phyloP scores from a whole-genome alignment of 495 filamentous ascomycete species.

The Aspergillus sparsus region DNA sequence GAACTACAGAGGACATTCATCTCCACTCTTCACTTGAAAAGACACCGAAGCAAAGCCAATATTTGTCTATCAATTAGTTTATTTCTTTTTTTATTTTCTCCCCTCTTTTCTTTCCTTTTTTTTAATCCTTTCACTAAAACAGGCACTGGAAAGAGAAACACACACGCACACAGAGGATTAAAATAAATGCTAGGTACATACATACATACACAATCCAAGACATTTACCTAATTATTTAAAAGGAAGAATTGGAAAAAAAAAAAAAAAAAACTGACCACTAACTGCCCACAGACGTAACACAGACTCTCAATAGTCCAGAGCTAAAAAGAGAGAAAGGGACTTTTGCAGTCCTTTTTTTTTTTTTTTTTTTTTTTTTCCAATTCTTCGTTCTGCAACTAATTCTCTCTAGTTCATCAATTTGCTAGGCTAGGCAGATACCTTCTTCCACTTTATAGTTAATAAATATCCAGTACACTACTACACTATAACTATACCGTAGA shows the following conservation, averaged over 20 bases:
- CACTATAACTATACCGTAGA: neutral
- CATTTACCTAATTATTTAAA: too few species aligned
- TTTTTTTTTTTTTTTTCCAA: neutral
- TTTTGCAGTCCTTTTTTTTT: neutral
- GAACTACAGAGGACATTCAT: too few species aligned
- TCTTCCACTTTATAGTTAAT: neutral
- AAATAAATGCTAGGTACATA: too few species aligned
- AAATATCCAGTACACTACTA: neutral
- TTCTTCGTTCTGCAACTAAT: neutral
- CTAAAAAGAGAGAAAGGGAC: constrained; percentile 1
- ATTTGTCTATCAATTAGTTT: too few species aligned
- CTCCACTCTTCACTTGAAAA: too few species aligned
- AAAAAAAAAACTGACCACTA: constrained; percentile 4
- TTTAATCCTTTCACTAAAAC: too few species aligned
- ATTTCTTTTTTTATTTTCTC: too few species aligned
- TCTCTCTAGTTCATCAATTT: constrained; percentile 4
- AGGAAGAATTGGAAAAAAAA: neutral
- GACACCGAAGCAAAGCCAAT: too few species aligned
- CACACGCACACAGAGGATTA: too few species aligned
- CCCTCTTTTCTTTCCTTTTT: too few species aligned
- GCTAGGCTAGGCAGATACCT: neutral
- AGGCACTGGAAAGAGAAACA: too few species aligned
- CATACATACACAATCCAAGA: too few species aligned
- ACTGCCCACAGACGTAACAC: constrained; percentile 7
- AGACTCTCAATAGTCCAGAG: constrained; percentile 19